Evolutionary conservation across 306 rosid species (phyloP), one percentile per base, ranked within the genome.

Genomic region (Vigna trinervia): DNA sequence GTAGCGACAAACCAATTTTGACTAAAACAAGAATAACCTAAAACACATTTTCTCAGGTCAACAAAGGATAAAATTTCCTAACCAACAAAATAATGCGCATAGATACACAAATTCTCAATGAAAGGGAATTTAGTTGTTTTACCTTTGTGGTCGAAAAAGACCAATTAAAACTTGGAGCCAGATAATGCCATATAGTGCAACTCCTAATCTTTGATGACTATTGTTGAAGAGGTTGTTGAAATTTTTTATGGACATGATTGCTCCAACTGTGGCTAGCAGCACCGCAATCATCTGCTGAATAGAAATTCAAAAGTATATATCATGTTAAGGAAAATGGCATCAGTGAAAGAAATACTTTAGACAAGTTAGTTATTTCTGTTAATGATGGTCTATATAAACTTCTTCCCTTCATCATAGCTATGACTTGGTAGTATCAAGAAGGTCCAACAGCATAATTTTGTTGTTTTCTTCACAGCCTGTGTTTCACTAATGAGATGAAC

Each of bases 201-300:
- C 78, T 22, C 98, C 98, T 83, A 94, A 72, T 81, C 97, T 90
- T 86, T 94, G 96, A 82, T 94, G 98, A 77, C 76, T 87, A 53
- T 94, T 94, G 86, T 92, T 89, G 87, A 94, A 94, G 47, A 85
- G 81, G 77, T 90, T 94, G 89, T 86, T 90, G 89, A 94, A 92
- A 85, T 87, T 86, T 84, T 86, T 90, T 75, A 94, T 85, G 30
- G 98, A 94, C 91, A 94, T 79, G 61, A 94, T 88, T 81, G 94
- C 98, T 71, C 93, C 98, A 69, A 82, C 83, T 78, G 98, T 94
- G 62, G 89, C 89, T 77, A 91, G 71, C 77, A 94, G 84, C 41
- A 87, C 86, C 72, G 91, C 90, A 32, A 91, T 77, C 50, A 73
- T 69, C 98, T 94, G 89, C 70, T 74, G 63, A 62, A 78, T n/a